Evolutionary conservation across 192 early-diverging fungal species (phyloP), one percentile per base, ranked within the genome.

Genomic region (Oehlia diaphana): DNA sequence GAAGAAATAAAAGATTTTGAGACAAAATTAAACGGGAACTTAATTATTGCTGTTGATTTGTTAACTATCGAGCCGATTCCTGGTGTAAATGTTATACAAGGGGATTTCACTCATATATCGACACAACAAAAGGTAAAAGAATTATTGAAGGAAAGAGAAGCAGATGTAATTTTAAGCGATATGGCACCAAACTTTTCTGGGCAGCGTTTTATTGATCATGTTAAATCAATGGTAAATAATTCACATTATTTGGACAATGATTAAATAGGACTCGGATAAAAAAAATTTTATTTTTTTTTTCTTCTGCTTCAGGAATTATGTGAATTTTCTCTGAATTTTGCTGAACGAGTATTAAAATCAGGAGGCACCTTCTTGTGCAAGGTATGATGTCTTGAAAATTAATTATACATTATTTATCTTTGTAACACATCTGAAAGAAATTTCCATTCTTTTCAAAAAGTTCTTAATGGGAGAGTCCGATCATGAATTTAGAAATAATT

Each of bases 101-200:
- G 93, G 53, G 91, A 95, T 77, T 93, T 96, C 83, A 84, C 89
- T 19, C 78, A 88, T 0, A 61, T 80, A 0, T 63, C 70, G 4
- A 82, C 87, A 9, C 88, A 86, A 63, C 63, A 63, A 16, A 72
- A 82, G 26, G 66, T 91, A n/a, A 62, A 39, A 9, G 26, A 74
- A 23, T 68, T 84, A 16, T 68, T 91, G 21, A 83, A 64, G 9
- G 71, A 69, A 5, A 79, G 83, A 39, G 62, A 65, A 23, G 91
- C 86, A 12, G 86, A 89, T 14, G 74, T 87, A 14, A 71, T 92
- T 7, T 63, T 89, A 33, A 91, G 90, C 19, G 95, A 96, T 66
- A 95, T 96, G 94, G 92, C 94, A 21, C 95, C 94, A 68, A 86
- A 91, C 65, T 94, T 94, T 71, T 91, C 92, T 9, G 94, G 94